A percentile compares a stretch with the other conserved stretches of the same genome.
Conservation (phyloP, 2,329 filamentous ascomycete genomes). For the Aspergillus sp. region DNA sequence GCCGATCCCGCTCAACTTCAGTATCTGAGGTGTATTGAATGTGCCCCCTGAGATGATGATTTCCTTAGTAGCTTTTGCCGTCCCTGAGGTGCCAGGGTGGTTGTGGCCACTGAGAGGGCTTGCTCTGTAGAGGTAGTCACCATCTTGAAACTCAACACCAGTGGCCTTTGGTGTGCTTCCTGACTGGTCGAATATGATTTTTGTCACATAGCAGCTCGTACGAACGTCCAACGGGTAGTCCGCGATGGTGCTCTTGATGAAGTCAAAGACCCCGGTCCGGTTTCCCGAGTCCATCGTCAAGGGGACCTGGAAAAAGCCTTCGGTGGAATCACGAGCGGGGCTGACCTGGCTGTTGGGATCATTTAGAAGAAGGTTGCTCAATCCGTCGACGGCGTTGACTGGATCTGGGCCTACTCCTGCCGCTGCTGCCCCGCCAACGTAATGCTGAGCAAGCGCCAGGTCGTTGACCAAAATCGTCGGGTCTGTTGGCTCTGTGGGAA, state of each 20-base stretch:
- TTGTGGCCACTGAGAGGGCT: constrained; percentile 27
- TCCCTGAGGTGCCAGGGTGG: constrained; percentile 30
- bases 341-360: constrained; percentile 15
- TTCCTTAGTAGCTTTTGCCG: constrained; percentile 37
- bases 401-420: too few species aligned
- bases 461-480: constrained; percentile 29
- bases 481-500: constrained; percentile 33
- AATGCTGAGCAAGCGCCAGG: constrained; percentile 35
- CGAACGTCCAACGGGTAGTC: constrained; percentile 51
- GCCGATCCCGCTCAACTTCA: constrained; percentile 58
- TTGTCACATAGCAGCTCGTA: constrained; percentile 41
- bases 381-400: background rate
- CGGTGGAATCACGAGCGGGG: constrained; percentile 36
- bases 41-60: constrained; percentile 46
- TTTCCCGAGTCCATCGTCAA: too few species aligned
- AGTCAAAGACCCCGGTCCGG: too few species aligned
- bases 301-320: background rate
- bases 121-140: constrained; percentile 41
- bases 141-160: constrained; percentile 45
- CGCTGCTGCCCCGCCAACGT: constrained; percentile 45
- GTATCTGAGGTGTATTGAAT: constrained; percentile 57
- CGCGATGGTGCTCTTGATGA: constrained; percentile 12
- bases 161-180: constrained; percentile 35
- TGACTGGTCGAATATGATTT: constrained; percentile 36
- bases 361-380: constrained; percentile 25